Base-by-base conservation (phyloP, 2,329 filamentous ascomycete species). In the Xylariaceae sp. region DNA sequence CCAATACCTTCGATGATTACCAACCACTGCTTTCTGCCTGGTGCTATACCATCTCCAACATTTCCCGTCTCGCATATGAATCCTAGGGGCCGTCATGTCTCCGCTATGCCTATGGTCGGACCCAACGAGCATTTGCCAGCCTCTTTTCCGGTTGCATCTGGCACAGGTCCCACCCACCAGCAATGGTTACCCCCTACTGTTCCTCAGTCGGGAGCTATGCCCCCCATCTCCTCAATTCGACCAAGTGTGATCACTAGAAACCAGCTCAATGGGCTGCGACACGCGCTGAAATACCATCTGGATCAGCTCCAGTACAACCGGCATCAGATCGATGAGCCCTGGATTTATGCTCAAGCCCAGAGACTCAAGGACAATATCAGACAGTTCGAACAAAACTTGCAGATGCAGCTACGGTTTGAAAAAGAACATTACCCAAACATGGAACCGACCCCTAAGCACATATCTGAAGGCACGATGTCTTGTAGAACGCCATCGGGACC, bases 221-320 rank as follows among this genome's bases (percentile, higher is more conserved):
- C 78, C 10, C 81, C 78, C 2, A 73, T 79, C 20, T 84, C 82
- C n/a, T 84, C 82, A 6, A 85, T 85, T 57, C 77, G 77, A 18
- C 78, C 77, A 3, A 85, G 82, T 60, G 80, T 83, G n/a, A 83
- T 85, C 60, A 85, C 81, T 6, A 81, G 73, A 64, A 81, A 80
- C 59, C 82, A 85, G 60, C 77, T 85, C 43, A 75, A 78, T 18
- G 70, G 72, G 35, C 75, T 86, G 48, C 76, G 75, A 33, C 62
- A 66, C n/a, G 76, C 77, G n/a, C 73, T 86, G 54, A 81, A 78
- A 62, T 79, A 80, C 52, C 73, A 81, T 33, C 78, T 85, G 57
- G 79, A 82, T 54, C 83, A 87, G 59, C 68, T 86, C 37, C 76
- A 78, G 46, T 84, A 81, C 72, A 86, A 86, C 64, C 80, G 77